Conservation (phyloP, 1,139 yeast species). For the Yamadazyma membranifaciens region DNA sequence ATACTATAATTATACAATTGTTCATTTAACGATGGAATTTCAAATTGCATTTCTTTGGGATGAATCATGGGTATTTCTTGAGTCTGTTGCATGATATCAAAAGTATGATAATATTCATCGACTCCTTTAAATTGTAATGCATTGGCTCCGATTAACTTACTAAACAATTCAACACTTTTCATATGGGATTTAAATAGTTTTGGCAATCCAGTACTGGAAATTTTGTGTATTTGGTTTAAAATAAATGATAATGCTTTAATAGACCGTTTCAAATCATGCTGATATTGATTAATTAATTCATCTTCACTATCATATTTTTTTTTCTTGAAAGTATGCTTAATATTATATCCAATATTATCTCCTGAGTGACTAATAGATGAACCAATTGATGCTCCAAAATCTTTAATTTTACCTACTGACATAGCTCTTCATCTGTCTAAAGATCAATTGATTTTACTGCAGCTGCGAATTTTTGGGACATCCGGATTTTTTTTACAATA, state of each 20-base stretch:
- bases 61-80: slow-evolving; percentile 36
- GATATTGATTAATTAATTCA: slow-evolving; percentile 40
- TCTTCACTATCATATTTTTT: slow-evolving; percentile 38
- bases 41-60: slow-evolving; percentile 36
- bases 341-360: slow-evolving; percentile 6
- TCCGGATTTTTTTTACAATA: background rate
- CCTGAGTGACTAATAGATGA: slow-evolving; percentile 9
- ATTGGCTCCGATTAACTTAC: slow-evolving; percentile 34
- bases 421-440: slow-evolving; percentile 2
- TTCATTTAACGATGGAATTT: slow-evolving; percentile 28
- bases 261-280: slow-evolving; percentile 41
- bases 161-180: slow-evolving; percentile 30
- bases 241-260: slow-evolving; percentile 45
- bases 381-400: slow-evolving; percentile 10
- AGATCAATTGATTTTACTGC: background rate
- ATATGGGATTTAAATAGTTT: slow-evolving; percentile 32
- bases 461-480: background rate
- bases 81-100: slow-evolving; percentile 31
- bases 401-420: slow-evolving; percentile 13
- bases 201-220: slow-evolving; percentile 36
- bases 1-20: slow-evolving; percentile 31
- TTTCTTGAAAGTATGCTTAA: slow-evolving; percentile 15
- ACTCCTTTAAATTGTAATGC: slow-evolving; percentile 45
- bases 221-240: slow-evolving; percentile 31
- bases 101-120: slow-evolving; percentile 37